These are phyloP conservation scores for Fusarium duplospermum DNA, from an alignment of 2,329 filamentous ascomycete genomes.

Conservation along the genomic window DNA sequence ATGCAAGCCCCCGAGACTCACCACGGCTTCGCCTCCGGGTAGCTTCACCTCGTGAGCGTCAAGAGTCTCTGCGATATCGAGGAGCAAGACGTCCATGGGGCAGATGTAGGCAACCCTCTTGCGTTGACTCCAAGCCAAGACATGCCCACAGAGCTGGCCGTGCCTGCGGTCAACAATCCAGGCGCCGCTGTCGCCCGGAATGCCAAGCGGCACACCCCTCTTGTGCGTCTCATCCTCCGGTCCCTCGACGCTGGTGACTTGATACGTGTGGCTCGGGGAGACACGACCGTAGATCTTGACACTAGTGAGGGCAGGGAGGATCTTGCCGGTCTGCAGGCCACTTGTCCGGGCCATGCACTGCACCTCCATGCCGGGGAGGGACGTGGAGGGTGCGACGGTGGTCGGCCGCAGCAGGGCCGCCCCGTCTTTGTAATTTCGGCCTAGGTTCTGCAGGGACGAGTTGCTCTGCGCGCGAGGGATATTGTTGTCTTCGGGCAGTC, in stretches of 20 bases:
- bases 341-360: constrained; percentile 91
- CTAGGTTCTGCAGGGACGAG: constrained; percentile 20
- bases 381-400: constrained; percentile 67
- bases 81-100: constrained; percentile 90
- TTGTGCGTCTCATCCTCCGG: constrained; percentile 27
- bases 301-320: constrained; percentile 81
- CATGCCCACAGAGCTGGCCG: constrained; percentile 88
- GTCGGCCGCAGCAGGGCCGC: constrained; percentile 61
- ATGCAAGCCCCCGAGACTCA: constrained; percentile 44
- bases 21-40: constrained; percentile 67
- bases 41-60: constrained; percentile 77
- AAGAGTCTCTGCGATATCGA: constrained; percentile 85
- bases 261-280: constrained; percentile 80
- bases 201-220: constrained; percentile 61
- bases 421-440: constrained; percentile 34
- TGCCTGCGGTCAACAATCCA: constrained; percentile 87
- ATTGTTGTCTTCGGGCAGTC: constrained; percentile 77
- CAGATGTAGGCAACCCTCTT: constrained; percentile 91
- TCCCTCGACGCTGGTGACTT: constrained; percentile 60
- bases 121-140: constrained; percentile 86
- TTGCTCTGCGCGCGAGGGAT: constrained; percentile 60
- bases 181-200: constrained; percentile 91
- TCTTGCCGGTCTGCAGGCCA: constrained; percentile 82
- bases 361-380: constrained; percentile 80
- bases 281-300: constrained; percentile 89